Conservation (phyloP, 192 early-diverging fungal species). For the Chytriomyces sp. region DNA sequence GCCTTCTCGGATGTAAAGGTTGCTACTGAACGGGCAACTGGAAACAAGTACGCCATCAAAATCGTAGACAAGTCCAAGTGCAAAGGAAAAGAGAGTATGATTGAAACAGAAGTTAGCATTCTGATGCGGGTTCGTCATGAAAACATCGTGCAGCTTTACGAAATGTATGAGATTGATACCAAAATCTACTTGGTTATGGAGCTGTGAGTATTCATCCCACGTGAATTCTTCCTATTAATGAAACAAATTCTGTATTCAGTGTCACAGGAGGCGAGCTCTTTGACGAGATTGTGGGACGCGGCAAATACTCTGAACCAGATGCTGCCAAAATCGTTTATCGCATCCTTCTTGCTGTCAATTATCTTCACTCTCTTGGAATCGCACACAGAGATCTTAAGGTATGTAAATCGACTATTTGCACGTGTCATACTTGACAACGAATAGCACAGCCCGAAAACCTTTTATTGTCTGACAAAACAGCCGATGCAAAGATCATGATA, state of each 20-base stretch:
- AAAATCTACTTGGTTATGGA: conserved; percentile 65
- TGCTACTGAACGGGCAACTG: conserved; percentile 64
- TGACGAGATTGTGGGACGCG: conserved; percentile 81
- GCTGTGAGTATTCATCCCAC: conserved; percentile 43
- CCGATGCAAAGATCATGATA: conserved; percentile 74
- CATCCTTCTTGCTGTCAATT: conserved; percentile 79
- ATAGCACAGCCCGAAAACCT: conserved; percentile 55
- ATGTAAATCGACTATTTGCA: background rate
- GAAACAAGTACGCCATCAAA: conserved; percentile 78
- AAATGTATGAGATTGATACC: conserved; percentile 60
- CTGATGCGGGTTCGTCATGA: conserved; percentile 70
- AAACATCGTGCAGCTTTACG: conserved; percentile 59
- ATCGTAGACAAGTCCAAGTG: conserved; percentile 80
- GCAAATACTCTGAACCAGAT: conserved; percentile 75
- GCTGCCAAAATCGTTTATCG: conserved; percentile 77
- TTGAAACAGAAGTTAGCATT: conserved; percentile 81
- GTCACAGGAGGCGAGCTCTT: conserved; percentile 90
- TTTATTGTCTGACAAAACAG: conserved; percentile 53
- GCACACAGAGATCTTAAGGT: conserved; percentile 93
- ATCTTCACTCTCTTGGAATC: conserved; percentile 82
- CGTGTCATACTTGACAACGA: background rate
- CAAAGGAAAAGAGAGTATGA: conserved; percentile 71
- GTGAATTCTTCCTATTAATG: conserved; percentile 27
- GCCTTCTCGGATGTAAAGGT: conserved; percentile 78
- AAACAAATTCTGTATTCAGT: conserved; percentile 46